Conservation (phyloP, 139 green algal genomes). For the Asterochloris sp. region DNA sequence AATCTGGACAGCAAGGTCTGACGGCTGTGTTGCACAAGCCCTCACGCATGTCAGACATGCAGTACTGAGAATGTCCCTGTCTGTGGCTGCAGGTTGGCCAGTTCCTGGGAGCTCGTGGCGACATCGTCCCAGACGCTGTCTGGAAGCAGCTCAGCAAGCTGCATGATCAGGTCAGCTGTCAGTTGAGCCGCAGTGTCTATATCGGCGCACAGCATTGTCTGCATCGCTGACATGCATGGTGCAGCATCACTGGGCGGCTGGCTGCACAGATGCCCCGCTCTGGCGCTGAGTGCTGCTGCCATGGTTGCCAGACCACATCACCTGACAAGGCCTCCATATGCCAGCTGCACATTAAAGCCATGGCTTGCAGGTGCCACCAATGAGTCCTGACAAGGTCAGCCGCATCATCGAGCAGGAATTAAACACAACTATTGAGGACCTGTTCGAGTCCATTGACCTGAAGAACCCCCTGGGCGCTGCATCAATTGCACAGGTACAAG, state of each 20-base stretch:
- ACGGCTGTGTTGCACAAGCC: no score
- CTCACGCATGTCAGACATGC: background rate
- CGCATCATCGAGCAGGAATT: constrained; percentile 62
- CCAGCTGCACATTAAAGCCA: background rate
- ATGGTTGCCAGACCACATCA: background rate
- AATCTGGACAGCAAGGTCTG: no score
- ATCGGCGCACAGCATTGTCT: background rate
- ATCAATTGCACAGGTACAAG: constrained; percentile 78
- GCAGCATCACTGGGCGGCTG: background rate
- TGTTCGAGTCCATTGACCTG: constrained; percentile 92
- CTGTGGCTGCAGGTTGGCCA: constrained; percentile 51
- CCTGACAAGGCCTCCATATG: background rate
- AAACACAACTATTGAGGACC: constrained; percentile 45
- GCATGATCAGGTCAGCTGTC: constrained; percentile 65
- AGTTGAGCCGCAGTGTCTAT: background rate
- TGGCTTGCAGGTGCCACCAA: constrained; percentile 60
- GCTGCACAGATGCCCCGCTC: no score
- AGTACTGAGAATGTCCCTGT: background rate
- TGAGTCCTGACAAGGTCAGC: constrained; percentile 43
- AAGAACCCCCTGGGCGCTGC: constrained; percentile 79
- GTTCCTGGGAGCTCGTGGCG: constrained; percentile 79
- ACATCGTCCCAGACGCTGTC: constrained; percentile 84
- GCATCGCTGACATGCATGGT: background rate
- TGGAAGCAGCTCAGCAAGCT: constrained; percentile 73
- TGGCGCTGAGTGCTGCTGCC: no score